Conservation (phyloP, 306 rosid species). For the Cyamopsis tetragonoloba region DNA sequence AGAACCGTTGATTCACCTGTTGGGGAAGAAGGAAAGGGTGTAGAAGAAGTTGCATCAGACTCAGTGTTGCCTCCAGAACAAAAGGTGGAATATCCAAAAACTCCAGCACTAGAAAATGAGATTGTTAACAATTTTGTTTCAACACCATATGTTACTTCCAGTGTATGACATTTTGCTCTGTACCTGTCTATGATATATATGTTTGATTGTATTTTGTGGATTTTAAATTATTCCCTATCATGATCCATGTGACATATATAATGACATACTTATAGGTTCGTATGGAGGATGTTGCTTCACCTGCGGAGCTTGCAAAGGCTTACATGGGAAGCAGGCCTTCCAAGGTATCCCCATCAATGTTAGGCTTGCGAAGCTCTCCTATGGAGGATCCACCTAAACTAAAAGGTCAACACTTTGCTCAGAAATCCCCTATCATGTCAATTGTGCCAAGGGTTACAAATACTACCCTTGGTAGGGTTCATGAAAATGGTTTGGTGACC, state of each 20-base stretch:
- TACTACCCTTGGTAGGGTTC: constrained; percentile 38
- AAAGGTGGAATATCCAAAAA: constrained; percentile 35
- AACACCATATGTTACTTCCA: constrained; percentile 44
- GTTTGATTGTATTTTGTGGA: neutral
- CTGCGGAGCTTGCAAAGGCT: constrained; percentile 80
- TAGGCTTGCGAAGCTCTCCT: constrained; percentile 35
- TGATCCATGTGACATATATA: too few species aligned
- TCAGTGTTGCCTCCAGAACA: constrained; percentile 27
- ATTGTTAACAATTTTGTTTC: constrained; percentile 36
- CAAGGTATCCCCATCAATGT: constrained; percentile 54
- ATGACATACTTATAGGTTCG: too few species aligned
- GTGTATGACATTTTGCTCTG: too few species aligned
- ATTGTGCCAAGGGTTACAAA: constrained; percentile 47
- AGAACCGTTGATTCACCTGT: constrained; percentile 47
- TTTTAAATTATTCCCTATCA: too few species aligned
- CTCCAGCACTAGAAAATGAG: constrained; percentile 43
- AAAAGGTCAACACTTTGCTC: constrained; percentile 33
- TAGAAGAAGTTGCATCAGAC: constrained; percentile 42
- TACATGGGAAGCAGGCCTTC: constrained; percentile 84
- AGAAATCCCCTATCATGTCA: constrained; percentile 45
- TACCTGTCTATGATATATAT: neutral
- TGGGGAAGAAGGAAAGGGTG: constrained; percentile 39
- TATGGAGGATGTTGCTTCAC: constrained; percentile 77
- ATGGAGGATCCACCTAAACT: constrained; percentile 35
- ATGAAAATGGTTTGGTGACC: constrained; percentile 65